Conservation (phyloP, 2,329 filamentous ascomycete genomes). For the Botrytis tulipae region DNA sequence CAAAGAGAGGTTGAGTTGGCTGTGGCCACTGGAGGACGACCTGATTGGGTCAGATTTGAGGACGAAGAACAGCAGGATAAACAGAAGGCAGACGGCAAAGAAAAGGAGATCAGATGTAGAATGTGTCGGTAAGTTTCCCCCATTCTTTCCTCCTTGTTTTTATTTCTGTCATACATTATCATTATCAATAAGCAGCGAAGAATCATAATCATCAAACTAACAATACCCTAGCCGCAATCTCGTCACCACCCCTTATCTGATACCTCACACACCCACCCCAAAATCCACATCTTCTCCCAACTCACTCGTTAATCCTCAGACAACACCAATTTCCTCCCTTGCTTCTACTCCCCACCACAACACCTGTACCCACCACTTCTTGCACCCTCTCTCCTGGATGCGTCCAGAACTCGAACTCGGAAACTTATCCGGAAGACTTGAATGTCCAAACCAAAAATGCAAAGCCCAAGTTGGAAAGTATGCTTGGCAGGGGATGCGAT, state of each 20-base stretch:
- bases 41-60: constrained; percentile 77
- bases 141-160: not conserved
- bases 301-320: constrained; percentile 22
- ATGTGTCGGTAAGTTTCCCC: constrained; percentile 67
- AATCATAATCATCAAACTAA: not conserved
- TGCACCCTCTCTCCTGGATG: constrained; percentile 97
- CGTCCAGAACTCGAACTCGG: constrained; percentile 75
- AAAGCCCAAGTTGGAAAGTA: constrained; percentile 85
- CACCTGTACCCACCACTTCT: constrained; percentile 79
- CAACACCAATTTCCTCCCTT: constrained; percentile 33
- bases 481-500: constrained; percentile 93
- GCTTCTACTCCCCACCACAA: constrained; percentile 31
- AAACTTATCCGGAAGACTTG: constrained; percentile 76
- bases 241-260: constrained; percentile 60
- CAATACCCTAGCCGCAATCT: constrained; percentile 46
- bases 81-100: constrained; percentile 26
- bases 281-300: constrained; percentile 31
- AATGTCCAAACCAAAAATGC: constrained; percentile 78
- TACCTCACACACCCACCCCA: constrained; percentile 48
- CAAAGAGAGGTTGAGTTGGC: constrained; percentile 63
- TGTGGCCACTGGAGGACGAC: constrained; percentile 73
- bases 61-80: constrained; percentile 54
- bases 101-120: constrained; percentile 73
- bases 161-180: not conserved
- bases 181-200: not conserved